Evolutionary conservation across 108 stramenopile genomes (phyloP).

Genomic region (Fragilaria radians): DNA sequence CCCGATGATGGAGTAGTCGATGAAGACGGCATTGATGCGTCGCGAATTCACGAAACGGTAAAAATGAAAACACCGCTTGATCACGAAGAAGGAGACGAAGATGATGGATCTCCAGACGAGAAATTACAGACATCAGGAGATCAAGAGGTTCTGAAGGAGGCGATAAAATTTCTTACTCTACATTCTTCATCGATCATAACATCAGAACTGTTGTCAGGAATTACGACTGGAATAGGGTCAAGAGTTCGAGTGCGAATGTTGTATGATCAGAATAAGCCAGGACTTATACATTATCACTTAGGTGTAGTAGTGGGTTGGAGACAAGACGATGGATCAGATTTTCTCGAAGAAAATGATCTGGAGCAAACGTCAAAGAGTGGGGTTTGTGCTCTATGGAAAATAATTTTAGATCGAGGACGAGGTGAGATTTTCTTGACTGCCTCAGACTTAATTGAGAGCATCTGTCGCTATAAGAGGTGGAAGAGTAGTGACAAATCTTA

Average conservation of each 20-base stretch:
- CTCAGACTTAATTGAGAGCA: conserved; percentile 45
- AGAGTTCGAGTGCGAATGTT: conserved; percentile 53
- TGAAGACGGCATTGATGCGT: neutral
- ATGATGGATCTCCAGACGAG: conserved; percentile 24
- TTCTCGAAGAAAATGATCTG: neutral
- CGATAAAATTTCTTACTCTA: conserved; percentile 7
- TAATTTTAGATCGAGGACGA: conserved; percentile 23
- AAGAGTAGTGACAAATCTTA: conserved; percentile 43
- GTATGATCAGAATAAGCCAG: conserved; percentile 45
- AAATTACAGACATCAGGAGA: conserved; percentile 32
- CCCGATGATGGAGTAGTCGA: conserved; percentile 5
- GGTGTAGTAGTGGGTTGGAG: conserved; percentile 66
- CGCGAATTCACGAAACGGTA: neutral
- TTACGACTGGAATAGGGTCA: conserved; percentile 59
- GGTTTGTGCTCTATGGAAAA: neutral
- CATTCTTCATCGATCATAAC: conserved; percentile 7
- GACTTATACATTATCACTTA: conserved; percentile 56
- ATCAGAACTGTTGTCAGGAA: conserved; percentile 15
- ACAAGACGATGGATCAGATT: conserved; percentile 18
- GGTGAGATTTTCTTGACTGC: conserved; percentile 44
- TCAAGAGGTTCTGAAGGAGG: conserved; percentile 14
- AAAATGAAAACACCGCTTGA: conserved; percentile 3
- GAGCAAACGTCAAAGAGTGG: neutral
- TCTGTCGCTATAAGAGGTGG: conserved; percentile 53
- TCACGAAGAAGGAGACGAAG: conserved; percentile 22